Percentiles rank a stretch among this genome's conserved stretches.
Evolutionary conservation across 495 filamentous ascomycete species (phyloP).

Genomic region (Podospora appendiculata): DNA sequence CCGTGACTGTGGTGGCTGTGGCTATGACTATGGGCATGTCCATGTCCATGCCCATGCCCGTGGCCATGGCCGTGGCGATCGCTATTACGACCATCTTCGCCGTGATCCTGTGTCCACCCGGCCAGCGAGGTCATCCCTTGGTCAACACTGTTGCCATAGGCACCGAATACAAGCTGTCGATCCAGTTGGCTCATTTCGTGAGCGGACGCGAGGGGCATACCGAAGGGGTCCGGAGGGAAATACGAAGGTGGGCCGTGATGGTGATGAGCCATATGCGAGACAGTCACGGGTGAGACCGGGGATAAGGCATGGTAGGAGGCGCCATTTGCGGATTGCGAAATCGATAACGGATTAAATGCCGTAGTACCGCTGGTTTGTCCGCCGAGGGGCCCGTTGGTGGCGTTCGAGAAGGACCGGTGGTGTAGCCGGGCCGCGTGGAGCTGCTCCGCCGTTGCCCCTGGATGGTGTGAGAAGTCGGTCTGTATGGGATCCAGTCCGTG

Average conservation of each 20-base stretch:
- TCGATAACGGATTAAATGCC: constrained; percentile 32
- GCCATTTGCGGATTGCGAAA: constrained; percentile 25
- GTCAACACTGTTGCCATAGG: constrained; percentile 47
- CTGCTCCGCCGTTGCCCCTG: constrained; percentile 17
- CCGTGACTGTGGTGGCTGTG: not conserved
- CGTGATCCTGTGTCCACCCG: constrained; percentile 13
- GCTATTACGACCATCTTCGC: constrained; percentile 4
- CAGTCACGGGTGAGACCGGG: constrained; percentile 36
- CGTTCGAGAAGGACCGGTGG: constrained; percentile 31
- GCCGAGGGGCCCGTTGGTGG: constrained; percentile 11
- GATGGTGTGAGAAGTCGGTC: constrained; percentile 29
- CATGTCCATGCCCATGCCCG: constrained; percentile 1
- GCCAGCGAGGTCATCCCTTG: constrained; percentile 9
- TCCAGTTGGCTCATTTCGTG: constrained; percentile 55
- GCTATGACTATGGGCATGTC: not conserved
- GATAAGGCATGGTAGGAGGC: constrained; percentile 37
- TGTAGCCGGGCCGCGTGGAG: constrained; percentile 27
- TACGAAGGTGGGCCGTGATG: constrained; percentile 29
- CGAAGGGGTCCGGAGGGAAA: constrained; percentile 39
- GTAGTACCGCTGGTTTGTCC: constrained; percentile 30
- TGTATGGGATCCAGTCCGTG: constrained; percentile 34
- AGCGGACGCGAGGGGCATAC: constrained; percentile 24
- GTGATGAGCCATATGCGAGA: constrained; percentile 26
- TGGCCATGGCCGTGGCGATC: constrained; percentile 6
- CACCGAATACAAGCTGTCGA: constrained; percentile 70